phyloP scores from a whole-genome alignment of 2,329 filamentous ascomycete species.

The Thelonectria rubi region DNA sequence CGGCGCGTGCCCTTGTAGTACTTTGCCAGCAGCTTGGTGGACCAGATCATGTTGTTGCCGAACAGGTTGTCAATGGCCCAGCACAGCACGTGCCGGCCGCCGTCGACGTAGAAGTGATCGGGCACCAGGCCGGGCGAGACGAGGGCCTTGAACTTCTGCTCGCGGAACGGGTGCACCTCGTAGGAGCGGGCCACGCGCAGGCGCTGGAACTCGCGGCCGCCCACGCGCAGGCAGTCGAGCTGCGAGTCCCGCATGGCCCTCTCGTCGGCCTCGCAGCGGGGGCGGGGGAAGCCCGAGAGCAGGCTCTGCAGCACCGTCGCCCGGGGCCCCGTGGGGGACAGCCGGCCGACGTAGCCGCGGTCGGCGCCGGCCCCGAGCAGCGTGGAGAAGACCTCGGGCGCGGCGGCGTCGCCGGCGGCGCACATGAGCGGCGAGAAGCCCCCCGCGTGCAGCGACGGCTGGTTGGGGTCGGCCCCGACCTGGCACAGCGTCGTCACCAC shows the following conservation, averaged over 20 bases:
- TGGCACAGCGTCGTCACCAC: too few species aligned
- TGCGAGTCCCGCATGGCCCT: background rate
- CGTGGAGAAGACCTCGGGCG: background rate
- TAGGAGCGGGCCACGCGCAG: background rate
- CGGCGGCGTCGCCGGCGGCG: background rate
- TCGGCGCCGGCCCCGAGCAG: background rate
- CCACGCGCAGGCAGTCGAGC: background rate
- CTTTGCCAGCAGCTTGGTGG: slow-evolving; percentile 1
- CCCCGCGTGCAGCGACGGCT: too few species aligned
- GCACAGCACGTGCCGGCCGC: slow-evolving; percentile 9
- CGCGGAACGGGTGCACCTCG: background rate
- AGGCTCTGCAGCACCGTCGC: background rate
- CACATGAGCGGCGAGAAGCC: background rate
- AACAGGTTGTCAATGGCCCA: slow-evolving; percentile 22
- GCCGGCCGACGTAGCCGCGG: background rate
- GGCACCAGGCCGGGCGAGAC: background rate
- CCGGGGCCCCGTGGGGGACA: background rate
- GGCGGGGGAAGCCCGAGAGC: background rate
- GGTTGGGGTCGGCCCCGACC: too few species aligned
- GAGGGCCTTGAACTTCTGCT: slow-evolving; percentile 4
- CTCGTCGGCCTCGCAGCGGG: background rate
- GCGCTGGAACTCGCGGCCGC: too few species aligned
- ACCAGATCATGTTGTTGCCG: background rate
- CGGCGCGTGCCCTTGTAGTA: background rate
- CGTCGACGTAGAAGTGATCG: background rate